Conservation (phyloP, 495 filamentous ascomycete genomes). For the Lindgomyces ingoldianus region DNA sequence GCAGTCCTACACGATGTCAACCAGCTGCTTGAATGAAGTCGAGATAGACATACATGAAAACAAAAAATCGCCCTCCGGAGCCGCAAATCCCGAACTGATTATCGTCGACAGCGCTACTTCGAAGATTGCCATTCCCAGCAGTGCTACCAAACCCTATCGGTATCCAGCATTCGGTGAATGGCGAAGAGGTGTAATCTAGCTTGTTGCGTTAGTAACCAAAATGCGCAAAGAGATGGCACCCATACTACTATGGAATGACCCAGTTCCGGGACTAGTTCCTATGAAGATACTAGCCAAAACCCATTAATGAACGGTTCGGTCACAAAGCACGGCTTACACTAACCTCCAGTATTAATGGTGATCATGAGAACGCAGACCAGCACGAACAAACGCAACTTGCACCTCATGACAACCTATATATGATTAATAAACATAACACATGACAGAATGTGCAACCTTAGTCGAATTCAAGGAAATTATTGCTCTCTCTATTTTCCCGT, state of each 20-base stretch:
- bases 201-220: not conserved
- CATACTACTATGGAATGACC: too few species aligned
- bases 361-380: slow-evolving; percentile 16
- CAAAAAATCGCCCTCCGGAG: slow-evolving; percentile 18
- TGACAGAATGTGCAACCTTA: too few species aligned
- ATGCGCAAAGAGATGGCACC: not conserved
- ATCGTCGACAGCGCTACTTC: not conserved
- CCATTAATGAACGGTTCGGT: not conserved
- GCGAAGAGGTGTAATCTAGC: slow-evolving; percentile 14
- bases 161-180: slow-evolving; percentile 13
- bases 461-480: too few species aligned
- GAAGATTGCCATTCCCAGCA: not conserved
- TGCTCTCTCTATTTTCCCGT: slow-evolving; percentile 23
- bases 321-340: not conserved
- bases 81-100: slow-evolving; percentile 16
- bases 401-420: slow-evolving; percentile 23
- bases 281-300: not conserved
- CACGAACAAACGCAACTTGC: slow-evolving; percentile 21
- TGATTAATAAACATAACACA: too few species aligned
- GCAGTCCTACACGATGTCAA: slow-evolving; percentile 8
- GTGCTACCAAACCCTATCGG: slow-evolving; percentile 9
- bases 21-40: not conserved
- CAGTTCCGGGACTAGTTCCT: not conserved
- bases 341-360: slow-evolving; percentile 25
- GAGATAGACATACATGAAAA: slow-evolving; percentile 12